Conservation (phyloP, 805 yeast genomes). For the Kluyveromyces siamensis region DNA sequence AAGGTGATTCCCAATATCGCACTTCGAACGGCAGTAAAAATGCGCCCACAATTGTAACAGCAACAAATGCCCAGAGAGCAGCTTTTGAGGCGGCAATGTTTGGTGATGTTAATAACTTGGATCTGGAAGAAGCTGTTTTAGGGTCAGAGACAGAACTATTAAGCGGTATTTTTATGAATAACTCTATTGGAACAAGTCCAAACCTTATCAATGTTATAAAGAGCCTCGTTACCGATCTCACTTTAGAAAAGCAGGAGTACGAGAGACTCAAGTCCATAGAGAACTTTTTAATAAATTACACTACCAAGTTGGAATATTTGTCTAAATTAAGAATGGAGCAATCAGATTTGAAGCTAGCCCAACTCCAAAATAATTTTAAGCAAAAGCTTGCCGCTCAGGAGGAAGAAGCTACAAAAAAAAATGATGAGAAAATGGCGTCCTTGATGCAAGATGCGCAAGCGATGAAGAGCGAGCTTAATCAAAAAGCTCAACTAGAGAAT, state of each 20-base stretch:
- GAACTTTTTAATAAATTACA: conserved; percentile 44
- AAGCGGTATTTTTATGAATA: conserved; percentile 50
- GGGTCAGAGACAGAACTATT: conserved; percentile 40
- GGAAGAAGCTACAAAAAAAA: conserved; percentile 13
- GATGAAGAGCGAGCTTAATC: conserved; percentile 7
- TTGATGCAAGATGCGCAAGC: conserved; percentile 11
- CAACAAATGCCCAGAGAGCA: conserved; percentile 18
- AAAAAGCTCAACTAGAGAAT: conserved; percentile 8
- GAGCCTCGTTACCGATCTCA: conserved; percentile 44
- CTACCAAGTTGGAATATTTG: conserved; percentile 22
- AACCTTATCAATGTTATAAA: conserved; percentile 48
- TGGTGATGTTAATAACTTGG: conserved; percentile 43
- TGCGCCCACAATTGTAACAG: conserved; percentile 4
- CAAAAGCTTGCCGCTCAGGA: conserved; percentile 21
- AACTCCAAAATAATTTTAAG: conserved; percentile 22
- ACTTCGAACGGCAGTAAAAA: conserved; percentile 8
- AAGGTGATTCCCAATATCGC: neutral
- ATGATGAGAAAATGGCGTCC: conserved; percentile 13
- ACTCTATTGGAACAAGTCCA: conserved; percentile 49
- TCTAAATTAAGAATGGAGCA: conserved; percentile 25
- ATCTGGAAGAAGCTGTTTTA: conserved; percentile 41
- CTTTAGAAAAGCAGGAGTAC: conserved; percentile 51
- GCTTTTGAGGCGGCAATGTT: conserved; percentile 54
- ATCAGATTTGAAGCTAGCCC: conserved; percentile 22
- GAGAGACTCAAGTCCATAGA: conserved; percentile 46